Evolutionary conservation across 768 basidiomycete species (phyloP).

Genomic region (Cyclocybe aegerita): DNA sequence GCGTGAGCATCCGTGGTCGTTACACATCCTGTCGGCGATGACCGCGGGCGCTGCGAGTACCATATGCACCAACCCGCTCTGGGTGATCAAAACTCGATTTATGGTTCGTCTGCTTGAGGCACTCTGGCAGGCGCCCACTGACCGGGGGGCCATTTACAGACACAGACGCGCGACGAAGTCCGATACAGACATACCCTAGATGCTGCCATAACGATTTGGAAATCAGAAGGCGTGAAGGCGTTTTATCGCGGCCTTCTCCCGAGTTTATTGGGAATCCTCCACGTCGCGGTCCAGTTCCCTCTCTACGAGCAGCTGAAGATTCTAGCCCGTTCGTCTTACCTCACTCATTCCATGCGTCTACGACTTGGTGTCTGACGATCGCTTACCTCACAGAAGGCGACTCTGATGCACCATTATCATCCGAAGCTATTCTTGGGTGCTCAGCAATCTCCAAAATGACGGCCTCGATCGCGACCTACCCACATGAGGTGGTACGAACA

Average conservation of each 20-base stretch:
- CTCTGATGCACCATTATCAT: slow-evolving; percentile 49
- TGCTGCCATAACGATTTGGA: slow-evolving; percentile 87
- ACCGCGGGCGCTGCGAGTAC: slow-evolving; percentile 92
- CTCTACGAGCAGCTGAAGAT: slow-evolving; percentile 92
- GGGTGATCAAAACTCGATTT: slow-evolving; percentile 99
- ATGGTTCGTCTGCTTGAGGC: slow-evolving; percentile 60
- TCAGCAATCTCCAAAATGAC: slow-evolving; percentile 96
- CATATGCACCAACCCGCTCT: slow-evolving; percentile 91
- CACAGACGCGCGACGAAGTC: slow-evolving; percentile 75
- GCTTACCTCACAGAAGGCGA: slow-evolving; percentile 38
- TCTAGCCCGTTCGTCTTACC: slow-evolving; percentile 68
- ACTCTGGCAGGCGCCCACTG: neutral
- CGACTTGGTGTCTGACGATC: slow-evolving; percentile 6
- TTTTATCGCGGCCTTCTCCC: slow-evolving; percentile 96
- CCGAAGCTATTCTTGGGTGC: slow-evolving; percentile 77
- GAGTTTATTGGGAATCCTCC: slow-evolving; percentile 88
- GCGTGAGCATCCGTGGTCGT: slow-evolving; percentile 80
- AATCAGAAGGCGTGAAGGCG: slow-evolving; percentile 79
- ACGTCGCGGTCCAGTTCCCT: slow-evolving; percentile 98
- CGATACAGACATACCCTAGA: slow-evolving; percentile 89
- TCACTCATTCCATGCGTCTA: neutral
- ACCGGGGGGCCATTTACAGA: slow-evolving; percentile 44
- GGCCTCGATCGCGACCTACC: slow-evolving; percentile 93
- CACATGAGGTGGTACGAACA: slow-evolving; percentile 99
- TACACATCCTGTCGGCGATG: slow-evolving; percentile 96